Conservation (phyloP, 352 stramenopile species). For the Phytophthora tubulina region DNA sequence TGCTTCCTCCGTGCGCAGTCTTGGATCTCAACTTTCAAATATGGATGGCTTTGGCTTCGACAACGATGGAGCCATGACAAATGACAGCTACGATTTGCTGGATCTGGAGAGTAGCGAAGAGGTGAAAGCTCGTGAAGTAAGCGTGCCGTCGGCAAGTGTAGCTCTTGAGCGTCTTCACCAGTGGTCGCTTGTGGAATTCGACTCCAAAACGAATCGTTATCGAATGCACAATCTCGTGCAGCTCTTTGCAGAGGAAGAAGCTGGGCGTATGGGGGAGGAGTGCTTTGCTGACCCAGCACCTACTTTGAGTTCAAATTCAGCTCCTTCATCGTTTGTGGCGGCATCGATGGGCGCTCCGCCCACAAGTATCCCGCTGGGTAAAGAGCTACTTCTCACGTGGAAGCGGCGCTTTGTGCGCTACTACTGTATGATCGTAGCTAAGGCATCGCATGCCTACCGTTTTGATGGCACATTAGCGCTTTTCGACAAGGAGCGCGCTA, state of each 20-base stretch:
- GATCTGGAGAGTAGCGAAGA: slow-evolving; percentile 81
- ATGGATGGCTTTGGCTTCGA: slow-evolving; percentile 81
- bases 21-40: slow-evolving; percentile 71
- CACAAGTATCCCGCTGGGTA: slow-evolving; percentile 52
- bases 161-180: slow-evolving; percentile 75
- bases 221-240: slow-evolving; percentile 88
- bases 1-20: slow-evolving; percentile 58
- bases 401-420: slow-evolving; percentile 88
- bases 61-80: slow-evolving; percentile 84
- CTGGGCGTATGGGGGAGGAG: slow-evolving; percentile 62
- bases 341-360: slow-evolving; percentile 42
- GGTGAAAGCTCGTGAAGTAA: slow-evolving; percentile 55
- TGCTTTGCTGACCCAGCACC: slow-evolving; percentile 36
- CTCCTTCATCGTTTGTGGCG: slow-evolving; percentile 53
- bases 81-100: slow-evolving; percentile 79
- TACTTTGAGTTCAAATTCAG: slow-evolving; percentile 18
- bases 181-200: slow-evolving; percentile 86
- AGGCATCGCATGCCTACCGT: slow-evolving; percentile 79
- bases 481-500: slow-evolving; percentile 84
- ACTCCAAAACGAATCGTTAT: slow-evolving; percentile 74
- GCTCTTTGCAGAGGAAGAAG: slow-evolving; percentile 86
- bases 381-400: slow-evolving; percentile 79
- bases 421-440: slow-evolving; percentile 83
- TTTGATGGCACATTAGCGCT: slow-evolving; percentile 74
- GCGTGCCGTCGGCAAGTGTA: slow-evolving; percentile 57